phyloP scores from a whole-genome alignment of 441 rosid species.

The Erodium moschatum region DNA sequence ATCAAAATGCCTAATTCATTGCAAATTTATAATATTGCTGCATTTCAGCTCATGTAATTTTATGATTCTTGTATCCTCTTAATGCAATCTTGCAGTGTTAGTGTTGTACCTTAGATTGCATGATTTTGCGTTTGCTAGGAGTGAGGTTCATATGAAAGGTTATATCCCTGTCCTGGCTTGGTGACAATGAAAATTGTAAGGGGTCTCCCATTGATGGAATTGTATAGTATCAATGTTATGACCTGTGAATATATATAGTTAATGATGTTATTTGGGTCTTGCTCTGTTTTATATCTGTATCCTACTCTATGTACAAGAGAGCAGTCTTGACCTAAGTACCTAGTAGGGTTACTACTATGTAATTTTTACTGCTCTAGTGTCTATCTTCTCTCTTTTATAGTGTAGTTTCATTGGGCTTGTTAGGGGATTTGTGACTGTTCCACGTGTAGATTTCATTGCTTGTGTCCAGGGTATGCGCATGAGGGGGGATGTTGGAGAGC shows the following conservation, averaged over 20 bases:
- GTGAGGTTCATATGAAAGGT: neutral
- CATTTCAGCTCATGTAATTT: neutral
- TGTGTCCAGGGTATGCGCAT: neutral
- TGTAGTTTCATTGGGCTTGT: neutral
- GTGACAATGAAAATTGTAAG: neutral
- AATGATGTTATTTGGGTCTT: neutral
- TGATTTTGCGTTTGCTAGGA: neutral
- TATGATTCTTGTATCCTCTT: neutral
- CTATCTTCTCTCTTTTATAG: neutral
- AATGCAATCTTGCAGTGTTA: neutral
- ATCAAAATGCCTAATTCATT: constrained; percentile 8
- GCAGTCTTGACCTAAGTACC: neutral
- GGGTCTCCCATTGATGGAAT: constrained; percentile 5
- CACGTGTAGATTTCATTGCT: neutral
- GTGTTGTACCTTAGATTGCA: neutral
- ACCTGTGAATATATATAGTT: neutral
- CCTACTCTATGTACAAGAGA: neutral
- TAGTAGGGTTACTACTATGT: neutral
- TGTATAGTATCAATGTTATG: neutral
- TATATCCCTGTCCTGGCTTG: neutral
- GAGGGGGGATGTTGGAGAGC: constrained; percentile 4
- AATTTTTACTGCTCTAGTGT: neutral
- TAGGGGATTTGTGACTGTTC: neutral
- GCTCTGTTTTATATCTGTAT: neutral
- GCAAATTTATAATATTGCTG: neutral